Percentiles rank a stretch among this genome's conserved stretches.
Conservation (phyloP, 2,329 filamentous ascomycete genomes). For the Aspergillus carbonarius region DNA sequence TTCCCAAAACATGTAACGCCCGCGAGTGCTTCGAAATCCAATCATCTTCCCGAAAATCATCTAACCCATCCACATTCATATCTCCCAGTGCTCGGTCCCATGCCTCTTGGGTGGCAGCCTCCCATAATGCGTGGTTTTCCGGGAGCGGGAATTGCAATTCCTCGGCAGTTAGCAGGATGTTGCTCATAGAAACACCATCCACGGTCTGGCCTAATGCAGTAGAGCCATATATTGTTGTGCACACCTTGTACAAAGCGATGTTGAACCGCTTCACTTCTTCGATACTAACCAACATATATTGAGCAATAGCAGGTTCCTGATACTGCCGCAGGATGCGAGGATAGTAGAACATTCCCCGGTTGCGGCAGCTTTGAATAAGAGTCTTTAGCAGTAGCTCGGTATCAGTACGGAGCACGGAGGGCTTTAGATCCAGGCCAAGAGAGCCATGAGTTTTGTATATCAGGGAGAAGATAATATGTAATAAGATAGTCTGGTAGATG, state of each 20-base stretch:
- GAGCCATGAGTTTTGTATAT: neutral
- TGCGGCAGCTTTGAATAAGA: constrained; percentile 29
- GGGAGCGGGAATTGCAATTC: constrained; percentile 24
- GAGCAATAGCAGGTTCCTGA: constrained; percentile 6
- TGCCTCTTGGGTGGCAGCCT: neutral
- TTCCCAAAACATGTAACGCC: neutral
- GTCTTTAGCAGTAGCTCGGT: constrained; percentile 16
- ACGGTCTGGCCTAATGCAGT: neutral
- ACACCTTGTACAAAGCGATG: constrained; percentile 27
- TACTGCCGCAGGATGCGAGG: constrained; percentile 26
- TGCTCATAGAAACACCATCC: neutral
- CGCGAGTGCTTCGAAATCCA: neutral
- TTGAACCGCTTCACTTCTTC: constrained; percentile 34
- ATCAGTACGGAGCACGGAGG: constrained; percentile 6
- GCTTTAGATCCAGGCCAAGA: constrained; percentile 17
- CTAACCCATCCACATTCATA: neutral
- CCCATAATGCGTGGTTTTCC: constrained; percentile 15
- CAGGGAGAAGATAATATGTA: constrained; percentile 31
- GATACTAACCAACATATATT: constrained; percentile 24
- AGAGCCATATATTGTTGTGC: constrained; percentile 3
- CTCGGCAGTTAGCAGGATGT: constrained; percentile 6
- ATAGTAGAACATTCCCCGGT: constrained; percentile 30
- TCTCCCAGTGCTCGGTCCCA: neutral
- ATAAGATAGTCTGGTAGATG: constrained; percentile 33
- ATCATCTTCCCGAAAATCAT: neutral